Evolutionary conservation across 1,284 basidiomycete species (phyloP).

Genomic region (Austroboletus niveus): DNA sequence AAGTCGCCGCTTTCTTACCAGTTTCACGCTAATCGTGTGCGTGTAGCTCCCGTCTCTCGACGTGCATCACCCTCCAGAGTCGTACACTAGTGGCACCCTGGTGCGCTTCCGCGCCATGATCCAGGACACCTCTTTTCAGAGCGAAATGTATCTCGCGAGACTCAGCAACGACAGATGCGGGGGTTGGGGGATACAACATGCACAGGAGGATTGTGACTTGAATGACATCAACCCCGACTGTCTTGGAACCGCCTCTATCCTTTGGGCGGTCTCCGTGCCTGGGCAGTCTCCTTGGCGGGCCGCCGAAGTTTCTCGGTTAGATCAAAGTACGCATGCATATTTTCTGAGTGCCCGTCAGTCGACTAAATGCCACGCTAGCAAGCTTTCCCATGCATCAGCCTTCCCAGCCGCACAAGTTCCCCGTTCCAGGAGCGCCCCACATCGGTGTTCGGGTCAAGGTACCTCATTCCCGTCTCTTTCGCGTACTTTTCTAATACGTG

Average conservation of each 20-base stretch:
- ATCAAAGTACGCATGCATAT: slow-evolving; percentile 17
- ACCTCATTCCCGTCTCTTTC: not conserved
- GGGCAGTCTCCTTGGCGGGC: slow-evolving; percentile 55
- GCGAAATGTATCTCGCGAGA: slow-evolving; percentile 65
- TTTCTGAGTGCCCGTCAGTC: not conserved
- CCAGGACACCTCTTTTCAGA: slow-evolving; percentile 73
- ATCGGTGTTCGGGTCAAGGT: slow-evolving; percentile 72
- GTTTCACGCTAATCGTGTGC: slow-evolving; percentile 3
- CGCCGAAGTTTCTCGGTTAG: slow-evolving; percentile 36
- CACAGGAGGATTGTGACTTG: slow-evolving; percentile 26
- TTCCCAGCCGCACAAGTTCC: slow-evolving; percentile 61
- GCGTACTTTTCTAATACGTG: slow-evolving; percentile 5
- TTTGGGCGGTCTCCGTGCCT: slow-evolving; percentile 74
- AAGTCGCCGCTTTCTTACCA: not conserved
- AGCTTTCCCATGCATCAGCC: slow-evolving; percentile 25
- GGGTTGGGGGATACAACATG: slow-evolving; percentile 64
- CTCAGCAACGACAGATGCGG: slow-evolving; percentile 45
- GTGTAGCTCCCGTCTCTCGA: slow-evolving; percentile 56
- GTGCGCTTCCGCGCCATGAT: slow-evolving; percentile 74
- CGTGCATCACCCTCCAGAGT: slow-evolving; percentile 44
- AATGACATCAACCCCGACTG: slow-evolving; percentile 42
- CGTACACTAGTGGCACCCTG: slow-evolving; percentile 47
- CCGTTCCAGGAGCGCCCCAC: slow-evolving; percentile 49
- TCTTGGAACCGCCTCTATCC: slow-evolving; percentile 57
- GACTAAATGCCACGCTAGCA: slow-evolving; percentile 8